phyloP scores from a whole-genome alignment of 768 basidiomycete genomes.

The Pleurotus platypus region DNA sequence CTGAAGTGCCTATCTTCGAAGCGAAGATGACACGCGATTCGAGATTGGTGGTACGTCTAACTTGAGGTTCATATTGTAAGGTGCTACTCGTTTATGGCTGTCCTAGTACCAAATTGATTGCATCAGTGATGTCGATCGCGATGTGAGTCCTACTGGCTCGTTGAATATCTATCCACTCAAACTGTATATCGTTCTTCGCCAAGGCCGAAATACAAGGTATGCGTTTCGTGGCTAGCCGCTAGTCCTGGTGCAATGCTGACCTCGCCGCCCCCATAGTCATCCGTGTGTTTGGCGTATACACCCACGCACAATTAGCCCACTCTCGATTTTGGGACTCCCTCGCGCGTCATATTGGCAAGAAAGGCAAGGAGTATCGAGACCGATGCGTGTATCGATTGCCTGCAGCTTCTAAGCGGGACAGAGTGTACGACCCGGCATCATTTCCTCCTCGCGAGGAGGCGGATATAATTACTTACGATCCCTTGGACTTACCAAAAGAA shows the following conservation, averaged over 20 bases:
- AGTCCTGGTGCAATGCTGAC: background rate
- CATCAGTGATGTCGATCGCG: constrained; percentile 30
- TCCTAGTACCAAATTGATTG: constrained; percentile 48
- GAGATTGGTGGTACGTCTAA: constrained; percentile 38
- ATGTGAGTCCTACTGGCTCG: constrained; percentile 15
- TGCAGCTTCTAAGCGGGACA: constrained; percentile 24
- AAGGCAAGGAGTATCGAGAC: constrained; percentile 46
- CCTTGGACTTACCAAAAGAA: constrained; percentile 37
- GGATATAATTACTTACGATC: constrained; percentile 11
- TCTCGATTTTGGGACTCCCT: constrained; percentile 35
- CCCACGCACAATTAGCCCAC: constrained; percentile 32
- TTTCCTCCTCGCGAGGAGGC: constrained; percentile 40
- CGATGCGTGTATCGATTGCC: constrained; percentile 29
- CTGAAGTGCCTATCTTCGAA: constrained; percentile 59
- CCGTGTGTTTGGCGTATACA: constrained; percentile 35
- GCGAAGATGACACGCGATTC: constrained; percentile 61
- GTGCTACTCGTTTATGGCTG: too few relatives aligned
- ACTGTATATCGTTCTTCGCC: background rate
- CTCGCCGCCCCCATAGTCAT: constrained; percentile 20
- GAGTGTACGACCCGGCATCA: constrained; percentile 46
- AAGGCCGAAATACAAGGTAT: constrained; percentile 28
- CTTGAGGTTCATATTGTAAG: constrained; percentile 12
- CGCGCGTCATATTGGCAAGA: constrained; percentile 30
- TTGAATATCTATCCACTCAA: background rate
- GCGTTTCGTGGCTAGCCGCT: background rate